Base-by-base conservation (phyloP, 140 eudicot genomes). In the Flaveria floridana region DNA sequence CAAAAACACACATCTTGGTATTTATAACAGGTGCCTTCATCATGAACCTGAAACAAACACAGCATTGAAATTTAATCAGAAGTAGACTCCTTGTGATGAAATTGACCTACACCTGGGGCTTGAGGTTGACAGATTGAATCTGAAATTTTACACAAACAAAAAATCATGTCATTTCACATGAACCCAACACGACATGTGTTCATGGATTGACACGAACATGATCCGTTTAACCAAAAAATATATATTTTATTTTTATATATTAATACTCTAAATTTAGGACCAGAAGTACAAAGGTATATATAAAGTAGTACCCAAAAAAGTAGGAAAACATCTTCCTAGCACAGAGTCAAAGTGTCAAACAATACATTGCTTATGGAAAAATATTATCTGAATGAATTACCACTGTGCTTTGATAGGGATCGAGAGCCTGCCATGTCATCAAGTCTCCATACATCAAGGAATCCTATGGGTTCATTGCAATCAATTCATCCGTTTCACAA, bases 401-500 rank as follows among this genome's bases (percentile, higher is more conserved):
- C 85, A 66, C 16, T 2, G 25, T 72, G 80, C 28, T 51, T 26
- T 65, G 72, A 66, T 42, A 70, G n/a, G 47, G 25, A 51, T 76
- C 48, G 53, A 18, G 66, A 80, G 50, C 72, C 41, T 42, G 41
- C 81, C 57, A 6, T 68, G 51, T 48, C 65, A 55, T 62, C 23
- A 37, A 62, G 70, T 65, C 75, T 18, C 63, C 7, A 56, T 56
- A 68, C 39, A 9, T 14, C 26, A 73, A 47, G n/a, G 44, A 57
- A 21, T 59, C 76, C 50, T 84, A 80, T 13, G 72, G 50, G 72
- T 30, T 68, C 97, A 91, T 91, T 18, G 90, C 82, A 53, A 91
- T 85, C 81, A 88, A 51, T 80, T 91, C 97, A 77, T 81, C 79
- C 5, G 58, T 56, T 70, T 82, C 85, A 73, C 97, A 88, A 56